These are phyloP conservation scores for Globisporangium radiosum DNA, from an alignment of 352 stramenopile genomes.

Conservation along the genomic window DNA sequence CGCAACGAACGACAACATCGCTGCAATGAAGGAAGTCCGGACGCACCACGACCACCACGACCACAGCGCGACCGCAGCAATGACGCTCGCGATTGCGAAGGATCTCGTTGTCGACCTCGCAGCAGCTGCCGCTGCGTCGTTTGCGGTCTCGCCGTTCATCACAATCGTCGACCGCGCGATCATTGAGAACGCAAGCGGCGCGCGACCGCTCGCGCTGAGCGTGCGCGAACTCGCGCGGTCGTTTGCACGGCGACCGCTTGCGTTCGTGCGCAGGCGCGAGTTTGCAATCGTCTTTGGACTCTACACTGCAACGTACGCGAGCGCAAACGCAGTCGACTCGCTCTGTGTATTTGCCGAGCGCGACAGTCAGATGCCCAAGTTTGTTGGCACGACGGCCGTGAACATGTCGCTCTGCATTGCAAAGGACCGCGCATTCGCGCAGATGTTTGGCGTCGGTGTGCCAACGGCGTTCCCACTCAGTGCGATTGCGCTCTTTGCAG, in stretches of 20 bases:
- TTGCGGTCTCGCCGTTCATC: slow-evolving; percentile 83
- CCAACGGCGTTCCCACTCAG: slow-evolving; percentile 67
- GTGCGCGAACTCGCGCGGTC: slow-evolving; percentile 56
- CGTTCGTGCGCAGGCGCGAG: slow-evolving; percentile 82
- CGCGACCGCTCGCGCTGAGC: slow-evolving; percentile 46
- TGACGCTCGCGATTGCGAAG: slow-evolving; percentile 28
- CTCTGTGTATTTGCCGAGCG: slow-evolving; percentile 67
- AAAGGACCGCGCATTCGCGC: slow-evolving; percentile 88
- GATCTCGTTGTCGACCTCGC: slow-evolving; percentile 48
- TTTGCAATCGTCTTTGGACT: slow-evolving; percentile 88
- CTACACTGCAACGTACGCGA: slow-evolving; percentile 87
- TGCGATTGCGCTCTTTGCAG: slow-evolving; percentile 81
- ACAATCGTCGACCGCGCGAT: slow-evolving; percentile 86
- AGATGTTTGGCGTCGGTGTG: slow-evolving; percentile 86
- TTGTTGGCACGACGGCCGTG: slow-evolving; percentile 80
- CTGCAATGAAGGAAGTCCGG: slow-evolving; percentile 7
- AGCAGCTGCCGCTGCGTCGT: slow-evolving; percentile 53
- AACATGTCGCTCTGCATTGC: slow-evolving; percentile 90
- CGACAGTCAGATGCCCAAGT: slow-evolving; percentile 86
- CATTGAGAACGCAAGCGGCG: slow-evolving; percentile 85
- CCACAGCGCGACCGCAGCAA: slow-evolving; percentile 4
- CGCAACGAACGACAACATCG: not conserved
- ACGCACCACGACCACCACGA: slow-evolving; percentile 8
- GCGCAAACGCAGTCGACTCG: slow-evolving; percentile 81
- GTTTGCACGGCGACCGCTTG: slow-evolving; percentile 61